Percentiles rank a stretch among this genome's conserved stretches.
phyloP scores from a whole-genome alignment of 768 basidiomycete genomes.

The Termitomyces sp. region DNA sequence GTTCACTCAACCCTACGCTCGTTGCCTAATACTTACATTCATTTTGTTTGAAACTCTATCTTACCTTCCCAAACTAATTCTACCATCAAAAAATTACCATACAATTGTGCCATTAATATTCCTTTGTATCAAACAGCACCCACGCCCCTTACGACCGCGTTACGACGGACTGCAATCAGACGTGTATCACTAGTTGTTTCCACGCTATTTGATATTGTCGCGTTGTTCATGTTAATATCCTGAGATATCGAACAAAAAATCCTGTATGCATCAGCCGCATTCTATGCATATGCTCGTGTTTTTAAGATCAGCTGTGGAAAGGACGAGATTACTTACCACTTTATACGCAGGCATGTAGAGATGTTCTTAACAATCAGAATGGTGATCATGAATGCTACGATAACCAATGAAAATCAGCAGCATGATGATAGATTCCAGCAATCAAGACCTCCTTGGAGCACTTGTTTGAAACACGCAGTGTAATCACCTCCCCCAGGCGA shows the following conservation, averaged over 20 bases:
- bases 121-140: constrained; percentile 11
- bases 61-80: neutral
- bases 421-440: constrained; percentile 1
- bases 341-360: constrained; percentile 8
- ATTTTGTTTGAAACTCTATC: neutral
- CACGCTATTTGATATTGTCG: neutral
- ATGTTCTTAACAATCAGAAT: neutral
- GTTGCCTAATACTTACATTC: constrained; percentile 14
- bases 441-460: neutral
- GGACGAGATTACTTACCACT: constrained; percentile 2
- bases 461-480: constrained; percentile 1
- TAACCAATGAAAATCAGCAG: constrained; percentile 24
- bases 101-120: neutral
- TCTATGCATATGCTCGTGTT: too few relatives aligned
- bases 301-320: neutral
- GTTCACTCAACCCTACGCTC: constrained; percentile 9
- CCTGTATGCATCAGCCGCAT: neutral
- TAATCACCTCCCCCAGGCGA: constrained; percentile 17
- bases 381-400: too few relatives aligned
- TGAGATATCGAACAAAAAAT: neutral
- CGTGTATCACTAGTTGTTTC: constrained; percentile 9
- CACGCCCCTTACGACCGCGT: constrained; percentile 5
- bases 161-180: constrained; percentile 7
- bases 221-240: neutral
- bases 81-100: neutral